Evolutionary conservation across 768 basidiomycete genomes (phyloP), one percentile per base, ranked within the genome.

Genomic region (Cantharellus cinnabarinus): DNA sequence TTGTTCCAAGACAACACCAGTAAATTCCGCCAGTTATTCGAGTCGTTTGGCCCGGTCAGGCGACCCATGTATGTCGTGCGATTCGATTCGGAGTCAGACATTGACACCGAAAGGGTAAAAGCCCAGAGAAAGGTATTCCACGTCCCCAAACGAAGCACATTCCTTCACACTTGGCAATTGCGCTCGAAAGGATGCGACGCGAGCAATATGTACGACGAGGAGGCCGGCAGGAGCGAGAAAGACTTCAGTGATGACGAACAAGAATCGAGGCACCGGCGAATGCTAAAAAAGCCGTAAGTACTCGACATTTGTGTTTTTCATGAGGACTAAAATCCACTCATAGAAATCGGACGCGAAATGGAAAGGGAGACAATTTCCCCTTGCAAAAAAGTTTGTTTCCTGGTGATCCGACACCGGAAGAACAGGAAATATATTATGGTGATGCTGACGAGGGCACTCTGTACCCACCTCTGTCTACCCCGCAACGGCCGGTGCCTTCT

Each of bases 191-290:
- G 93, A 48, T 90, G 87, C 63, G 94, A 98, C 64, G 94, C 94
- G 29, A 89, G 86, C 66, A 98, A 97, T 67, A 75, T 90, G 5
- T 80, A 90, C 64, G 94, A 98, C 66, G 94, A 98, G 70, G 94
- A 98, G 68, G 83, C 88, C 2, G 85, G 75, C 1, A 90, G 88
- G 20, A 79, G 89, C 59, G 94, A 97, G 66, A 66, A 88, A 39
- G 94, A 98, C 67, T 98, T 93, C 70, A 90, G 87, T 2, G 94
- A 98, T 63, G 94, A 98, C 64, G 94, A 98, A 68, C 77, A 82
- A 58, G 94, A 98, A 68, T 79, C 29, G 44, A 10, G 29, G 29
- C 29, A 10, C 44, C 44, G 20, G 20, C 20, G 20, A 29, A 29
- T 29, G 20, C 20, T 29, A 29, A 29, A 29, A 29, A 29, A 29